These are phyloP conservation scores for Tricholoma sp. DNA, from an alignment of 768 basidiomycete species.

Conservation along the genomic window DNA sequence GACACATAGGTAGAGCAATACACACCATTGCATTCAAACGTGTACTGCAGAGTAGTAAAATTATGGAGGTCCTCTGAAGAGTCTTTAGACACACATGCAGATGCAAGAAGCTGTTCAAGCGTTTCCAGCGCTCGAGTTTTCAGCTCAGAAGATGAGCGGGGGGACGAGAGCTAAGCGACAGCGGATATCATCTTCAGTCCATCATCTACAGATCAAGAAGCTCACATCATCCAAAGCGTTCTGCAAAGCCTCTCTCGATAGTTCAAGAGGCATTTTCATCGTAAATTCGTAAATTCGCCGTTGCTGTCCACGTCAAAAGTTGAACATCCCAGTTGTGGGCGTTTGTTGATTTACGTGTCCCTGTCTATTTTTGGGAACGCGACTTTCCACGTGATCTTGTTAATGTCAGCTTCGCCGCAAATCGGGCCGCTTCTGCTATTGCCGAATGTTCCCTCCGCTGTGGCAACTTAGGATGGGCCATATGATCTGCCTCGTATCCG, in stretches of 20 bases:
- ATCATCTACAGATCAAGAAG: background rate
- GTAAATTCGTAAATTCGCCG: slow-evolving; percentile 1
- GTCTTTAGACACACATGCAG: slow-evolving; percentile 39
- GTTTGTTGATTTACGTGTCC: slow-evolving; percentile 16
- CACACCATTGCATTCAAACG: slow-evolving; percentile 82
- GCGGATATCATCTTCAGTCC: slow-evolving; percentile 3
- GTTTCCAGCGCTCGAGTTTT: slow-evolving; percentile 51
- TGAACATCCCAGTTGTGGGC: slow-evolving; percentile 11
- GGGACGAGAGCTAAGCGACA: slow-evolving; percentile 52
- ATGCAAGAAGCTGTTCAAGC: slow-evolving; percentile 52
- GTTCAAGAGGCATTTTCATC: slow-evolving; percentile 10
- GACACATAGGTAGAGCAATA: background rate
- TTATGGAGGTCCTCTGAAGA: slow-evolving; percentile 40
- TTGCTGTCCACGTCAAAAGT: slow-evolving; percentile 9
- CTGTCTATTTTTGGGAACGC: slow-evolving; percentile 10
- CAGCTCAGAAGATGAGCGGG: slow-evolving; percentile 45
- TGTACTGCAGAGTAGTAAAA: slow-evolving; percentile 68
- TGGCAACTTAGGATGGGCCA: too few relatives aligned
- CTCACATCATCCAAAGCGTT: slow-evolving; percentile 68
- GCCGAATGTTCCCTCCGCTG: background rate
- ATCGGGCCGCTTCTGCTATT: background rate
- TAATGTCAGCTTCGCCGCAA: background rate
- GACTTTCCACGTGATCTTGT: background rate
- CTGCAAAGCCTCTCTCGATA: slow-evolving; percentile 45
- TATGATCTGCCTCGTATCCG: background rate